Base-by-base conservation (phyloP, 768 basidiomycete species). In the Melanogaster broomeanus region DNA sequence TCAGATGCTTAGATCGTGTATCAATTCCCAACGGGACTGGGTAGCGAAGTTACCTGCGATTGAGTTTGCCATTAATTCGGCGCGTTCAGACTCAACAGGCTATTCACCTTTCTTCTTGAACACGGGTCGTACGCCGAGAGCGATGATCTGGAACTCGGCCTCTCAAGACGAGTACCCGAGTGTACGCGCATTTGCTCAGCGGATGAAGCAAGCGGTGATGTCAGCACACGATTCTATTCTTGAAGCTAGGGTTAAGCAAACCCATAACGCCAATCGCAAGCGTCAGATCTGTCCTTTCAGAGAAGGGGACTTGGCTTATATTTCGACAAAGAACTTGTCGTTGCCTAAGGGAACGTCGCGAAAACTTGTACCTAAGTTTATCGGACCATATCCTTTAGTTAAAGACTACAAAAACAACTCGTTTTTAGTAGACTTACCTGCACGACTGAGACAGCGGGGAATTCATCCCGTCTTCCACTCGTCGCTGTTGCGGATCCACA, bases 331-430 rank as follows among this genome's bases (percentile, higher is more conserved):
- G 47, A 68, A 70, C 46, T 51, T 69, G n/a, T 38, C 48, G 0
- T 45, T 71, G 4, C 71, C 69, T 0, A 71, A 69, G 46, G 52
- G 56, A 3, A 4, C 57, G 11, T 58, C 67, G 1, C 34, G 61
- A 0, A 75, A 75, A 44, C 53, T 75, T 0, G 55, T 63, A 6
- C 74, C 73, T 0, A 70, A 68, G 28, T 75, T 58, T 40, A 64
- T 74, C 15, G 72, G 72, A 5, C 72, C 72, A 0, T 72, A 66
- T 35, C 48, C 42, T 10, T 53, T 73, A 2, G 18, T 51, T 1
- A 45, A 46, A 5, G 57, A 56, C 10, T 19, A 57, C 6, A 42
- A 42, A 0, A 60, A 66, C 12, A 60, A 55, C 0, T 55, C 58
- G 0, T 72, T 54, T 38, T n/a, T 38, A 1, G 3, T 73, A 1